These are phyloP conservation scores for Candida adriatica DNA, from an alignment of 805 yeast species.

Conservation along the genomic window DNA sequence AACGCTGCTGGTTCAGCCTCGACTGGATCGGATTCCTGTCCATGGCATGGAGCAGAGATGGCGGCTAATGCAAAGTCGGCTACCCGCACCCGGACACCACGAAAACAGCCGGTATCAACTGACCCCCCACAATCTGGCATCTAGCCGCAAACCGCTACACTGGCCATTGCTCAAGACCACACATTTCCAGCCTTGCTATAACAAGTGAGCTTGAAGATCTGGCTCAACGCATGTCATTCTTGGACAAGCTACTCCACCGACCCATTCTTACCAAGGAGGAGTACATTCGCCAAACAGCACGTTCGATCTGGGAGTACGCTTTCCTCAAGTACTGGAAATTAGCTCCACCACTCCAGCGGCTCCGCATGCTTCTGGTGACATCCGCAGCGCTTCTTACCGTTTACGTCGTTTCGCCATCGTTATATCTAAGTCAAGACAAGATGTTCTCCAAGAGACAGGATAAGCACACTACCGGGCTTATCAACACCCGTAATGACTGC, in stretches of 20 bases:
- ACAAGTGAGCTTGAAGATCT: no score
- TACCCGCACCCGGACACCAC: no score
- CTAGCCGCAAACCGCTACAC: no score
- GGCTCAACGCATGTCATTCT: not conserved
- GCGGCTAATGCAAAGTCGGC: no score
- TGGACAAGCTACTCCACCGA: not conserved
- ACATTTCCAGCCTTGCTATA: no score
- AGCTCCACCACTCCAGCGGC: slow-evolving; percentile 5
- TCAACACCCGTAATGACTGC: slow-evolving; percentile 82
- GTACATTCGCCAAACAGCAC: slow-evolving; percentile 10
- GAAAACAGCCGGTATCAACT: no score
- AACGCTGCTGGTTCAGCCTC: no score
- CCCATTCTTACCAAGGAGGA: slow-evolving; percentile 12
- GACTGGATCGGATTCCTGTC: no score
- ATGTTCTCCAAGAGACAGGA: slow-evolving; percentile 52
- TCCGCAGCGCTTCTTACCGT: slow-evolving; percentile 21
- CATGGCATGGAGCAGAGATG: no score
- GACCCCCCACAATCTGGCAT: no score
- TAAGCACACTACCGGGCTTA: slow-evolving; percentile 72
- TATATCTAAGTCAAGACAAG: slow-evolving; percentile 18
- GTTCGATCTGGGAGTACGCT: slow-evolving; percentile 7
- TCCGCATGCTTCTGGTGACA: slow-evolving; percentile 20
- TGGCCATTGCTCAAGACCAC: no score
- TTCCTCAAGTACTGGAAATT: slow-evolving; percentile 21
- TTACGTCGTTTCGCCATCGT: slow-evolving; percentile 27